A percentile compares a stretch with the other conserved stretches of the same genome.
Evolutionary conservation across 106 monocot genomes (phyloP).

Genomic region (Dactylorhiza incarnata): DNA sequence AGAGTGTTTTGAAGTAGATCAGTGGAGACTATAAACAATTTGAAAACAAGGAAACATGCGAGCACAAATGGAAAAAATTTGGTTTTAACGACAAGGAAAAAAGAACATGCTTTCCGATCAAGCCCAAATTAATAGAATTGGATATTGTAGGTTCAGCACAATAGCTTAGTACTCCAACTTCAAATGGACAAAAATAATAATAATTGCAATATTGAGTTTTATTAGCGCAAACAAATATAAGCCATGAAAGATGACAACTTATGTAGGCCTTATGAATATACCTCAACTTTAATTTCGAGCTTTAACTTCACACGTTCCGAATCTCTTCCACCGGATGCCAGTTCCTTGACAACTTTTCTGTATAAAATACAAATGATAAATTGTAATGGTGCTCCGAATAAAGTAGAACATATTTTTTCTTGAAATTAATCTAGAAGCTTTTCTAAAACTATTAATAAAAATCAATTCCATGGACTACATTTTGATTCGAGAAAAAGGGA

Average conservation of each 20-base stretch:
- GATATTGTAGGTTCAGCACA: neutral
- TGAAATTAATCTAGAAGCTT: neutral
- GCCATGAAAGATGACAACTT: neutral
- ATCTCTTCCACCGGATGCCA: constrained; percentile 72
- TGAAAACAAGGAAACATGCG: neutral
- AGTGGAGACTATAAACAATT: neutral
- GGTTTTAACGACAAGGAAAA: neutral
- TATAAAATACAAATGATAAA: constrained; percentile 7
- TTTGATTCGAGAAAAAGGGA: neutral
- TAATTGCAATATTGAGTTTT: neutral
- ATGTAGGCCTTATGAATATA: constrained; percentile 11
- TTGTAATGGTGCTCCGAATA: neutral
- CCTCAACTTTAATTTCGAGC: constrained; percentile 88
- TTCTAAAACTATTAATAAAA: neutral
- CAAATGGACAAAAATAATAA: neutral
- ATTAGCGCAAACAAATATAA: neutral
- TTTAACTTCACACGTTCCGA: constrained; percentile 79
- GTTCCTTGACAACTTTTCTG: constrained; percentile 85
- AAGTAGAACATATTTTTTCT: neutral
- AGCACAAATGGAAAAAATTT: neutral
- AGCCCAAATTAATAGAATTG: neutral
- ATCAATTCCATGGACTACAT: neutral
- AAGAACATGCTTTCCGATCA: neutral
- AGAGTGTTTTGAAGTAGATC: neutral
- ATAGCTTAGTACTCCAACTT: neutral